phyloP scores from a whole-genome alignment of 176 grass and related monocot genomes.

The Rhynchospora breviuscula region DNA sequence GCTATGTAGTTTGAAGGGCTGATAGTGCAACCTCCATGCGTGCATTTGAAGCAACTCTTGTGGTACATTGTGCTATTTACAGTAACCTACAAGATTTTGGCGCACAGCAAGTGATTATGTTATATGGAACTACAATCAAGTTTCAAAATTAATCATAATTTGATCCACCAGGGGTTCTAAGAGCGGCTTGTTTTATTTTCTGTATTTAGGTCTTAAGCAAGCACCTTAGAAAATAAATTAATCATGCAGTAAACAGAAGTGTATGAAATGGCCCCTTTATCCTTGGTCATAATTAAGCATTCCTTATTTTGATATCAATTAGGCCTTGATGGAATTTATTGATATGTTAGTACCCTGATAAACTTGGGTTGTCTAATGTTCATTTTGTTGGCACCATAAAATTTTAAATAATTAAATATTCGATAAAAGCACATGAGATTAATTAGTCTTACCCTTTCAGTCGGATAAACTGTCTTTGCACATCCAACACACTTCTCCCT shows the following conservation, averaged over 20 bases:
- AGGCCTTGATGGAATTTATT: neutral
- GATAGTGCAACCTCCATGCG: constrained; percentile 92
- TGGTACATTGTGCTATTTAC: constrained; percentile 81
- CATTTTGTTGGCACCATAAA: neutral
- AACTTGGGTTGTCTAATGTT: neutral
- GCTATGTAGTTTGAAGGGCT: constrained; percentile 99
- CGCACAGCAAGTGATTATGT: neutral
- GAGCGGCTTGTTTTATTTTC: neutral
- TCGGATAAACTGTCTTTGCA: constrained; percentile 87
- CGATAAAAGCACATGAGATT: constrained; percentile 2
- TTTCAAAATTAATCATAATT: neutral
- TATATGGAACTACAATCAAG: neutral
- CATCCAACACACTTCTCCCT: constrained; percentile 95
- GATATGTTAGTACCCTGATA: neutral
- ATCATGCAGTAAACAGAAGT: neutral
- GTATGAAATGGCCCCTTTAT: neutral
- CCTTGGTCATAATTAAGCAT: neutral
- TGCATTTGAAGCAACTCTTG: constrained; percentile 99
- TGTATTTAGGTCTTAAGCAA: neutral
- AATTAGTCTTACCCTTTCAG: constrained; percentile 66
- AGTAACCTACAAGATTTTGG: constrained; percentile 50
- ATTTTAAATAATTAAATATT: neutral
- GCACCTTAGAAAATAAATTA: neutral
- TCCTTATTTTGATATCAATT: neutral
- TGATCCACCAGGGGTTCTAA: neutral